Evolutionary conservation across 495 filamentous ascomycete genomes (phyloP).

Genomic region (Penicillium samsonianum): DNA sequence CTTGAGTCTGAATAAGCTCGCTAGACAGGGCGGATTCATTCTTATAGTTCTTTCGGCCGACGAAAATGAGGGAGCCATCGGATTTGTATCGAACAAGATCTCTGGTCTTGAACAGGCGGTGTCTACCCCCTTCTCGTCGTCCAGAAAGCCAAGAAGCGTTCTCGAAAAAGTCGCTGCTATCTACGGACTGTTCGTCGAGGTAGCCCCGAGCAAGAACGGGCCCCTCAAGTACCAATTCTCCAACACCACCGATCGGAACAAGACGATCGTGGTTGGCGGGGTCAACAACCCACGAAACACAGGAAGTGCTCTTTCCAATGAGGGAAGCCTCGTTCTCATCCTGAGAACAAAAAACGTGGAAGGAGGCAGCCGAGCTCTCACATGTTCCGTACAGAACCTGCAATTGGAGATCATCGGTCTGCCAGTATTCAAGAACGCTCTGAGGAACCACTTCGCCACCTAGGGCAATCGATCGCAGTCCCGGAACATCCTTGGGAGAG

Average conservation of each 20-base stretch:
- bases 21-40: slow-evolving; percentile 50
- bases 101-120: slow-evolving; percentile 47
- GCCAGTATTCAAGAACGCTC: slow-evolving; percentile 20
- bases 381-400: slow-evolving; percentile 39
- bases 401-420: slow-evolving; percentile 30
- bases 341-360: slow-evolving; percentile 17
- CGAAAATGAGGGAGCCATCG: slow-evolving; percentile 47
- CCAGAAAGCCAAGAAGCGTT: slow-evolving; percentile 47
- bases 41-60: slow-evolving; percentile 49
- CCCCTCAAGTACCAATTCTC: slow-evolving; percentile 65
- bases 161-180: slow-evolving; percentile 47
- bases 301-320: slow-evolving; percentile 31
- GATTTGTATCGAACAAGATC: slow-evolving; percentile 56
- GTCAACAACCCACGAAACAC: slow-evolving; percentile 57
- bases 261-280: slow-evolving; percentile 52
- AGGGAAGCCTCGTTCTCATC: slow-evolving; percentile 11
- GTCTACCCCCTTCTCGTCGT: neutral
- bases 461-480: slow-evolving; percentile 41
- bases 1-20: slow-evolving; percentile 51
- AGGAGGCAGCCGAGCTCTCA: slow-evolving; percentile 38
- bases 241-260: slow-evolving; percentile 57
- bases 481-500: slow-evolving; percentile 41
- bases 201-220: slow-evolving; percentile 55
- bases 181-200: slow-evolving; percentile 39
- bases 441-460: slow-evolving; percentile 32